Percentiles rank a stretch among this genome's conserved stretches.
These are phyloP conservation scores for Penicillium flavigenum DNA, from an alignment of 495 filamentous ascomycete genomes.

Conservation along the genomic window DNA sequence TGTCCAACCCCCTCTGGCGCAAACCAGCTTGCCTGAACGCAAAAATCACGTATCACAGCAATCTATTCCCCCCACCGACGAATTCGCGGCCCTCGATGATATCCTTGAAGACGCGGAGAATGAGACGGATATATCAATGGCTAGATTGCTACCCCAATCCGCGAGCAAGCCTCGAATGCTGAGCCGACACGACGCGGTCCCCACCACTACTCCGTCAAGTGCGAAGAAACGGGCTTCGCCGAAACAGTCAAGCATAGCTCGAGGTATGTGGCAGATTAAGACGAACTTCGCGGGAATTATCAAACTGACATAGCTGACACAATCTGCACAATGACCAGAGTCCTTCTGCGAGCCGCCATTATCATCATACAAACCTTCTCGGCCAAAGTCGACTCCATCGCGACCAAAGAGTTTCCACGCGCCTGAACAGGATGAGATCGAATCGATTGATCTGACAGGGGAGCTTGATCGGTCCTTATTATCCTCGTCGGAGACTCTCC, in stretches of 20 bases:
- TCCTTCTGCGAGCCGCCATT: constrained; percentile 18
- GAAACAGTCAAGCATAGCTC: constrained; percentile 11
- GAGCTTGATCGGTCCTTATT: constrained; percentile 44
- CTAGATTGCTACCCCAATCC: constrained; percentile 53
- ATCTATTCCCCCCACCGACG: constrained; percentile 21
- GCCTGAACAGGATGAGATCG: constrained; percentile 42
- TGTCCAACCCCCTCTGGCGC: constrained; percentile 34
- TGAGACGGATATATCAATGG: constrained; percentile 51
- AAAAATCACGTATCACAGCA: constrained; percentile 20
- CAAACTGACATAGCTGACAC: constrained; percentile 8
- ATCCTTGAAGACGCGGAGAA: constrained; percentile 27
- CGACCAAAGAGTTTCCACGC: constrained; percentile 24
- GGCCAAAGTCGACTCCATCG: constrained; percentile 24
- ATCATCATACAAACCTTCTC: constrained; percentile 23
- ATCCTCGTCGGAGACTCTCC: constrained; percentile 45
- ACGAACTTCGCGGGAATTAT: not conserved
- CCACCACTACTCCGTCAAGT: constrained; percentile 25
- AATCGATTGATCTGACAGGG: constrained; percentile 71
- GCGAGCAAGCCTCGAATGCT: constrained; percentile 51
- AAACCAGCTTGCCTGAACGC: constrained; percentile 24
- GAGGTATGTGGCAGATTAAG: constrained; percentile 22
- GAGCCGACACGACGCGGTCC: constrained; percentile 28
- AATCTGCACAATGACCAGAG: not conserved
- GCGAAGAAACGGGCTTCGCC: constrained; percentile 28
- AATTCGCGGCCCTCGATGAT: constrained; percentile 22